These are phyloP conservation scores for Fusarium multiceps DNA, from an alignment of 2,329 filamentous ascomycete genomes.

Conservation along the genomic window DNA sequence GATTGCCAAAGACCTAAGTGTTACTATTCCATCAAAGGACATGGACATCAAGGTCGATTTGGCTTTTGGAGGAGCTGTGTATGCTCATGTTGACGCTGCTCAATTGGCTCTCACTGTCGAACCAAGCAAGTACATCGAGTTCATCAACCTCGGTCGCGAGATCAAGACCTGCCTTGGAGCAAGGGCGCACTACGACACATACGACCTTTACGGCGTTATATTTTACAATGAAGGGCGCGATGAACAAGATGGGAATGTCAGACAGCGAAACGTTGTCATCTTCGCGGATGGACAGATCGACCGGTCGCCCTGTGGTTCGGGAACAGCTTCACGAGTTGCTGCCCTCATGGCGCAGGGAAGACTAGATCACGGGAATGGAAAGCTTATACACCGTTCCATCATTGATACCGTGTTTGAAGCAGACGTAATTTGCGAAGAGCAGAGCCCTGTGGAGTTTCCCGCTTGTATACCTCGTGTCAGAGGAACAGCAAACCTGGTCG, in stretches of 20 bases:
- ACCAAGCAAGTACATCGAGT: conserved; percentile 9
- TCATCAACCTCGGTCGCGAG: conserved; percentile 34
- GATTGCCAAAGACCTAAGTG: conserved; percentile 4
- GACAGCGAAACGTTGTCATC: conserved; percentile 40
- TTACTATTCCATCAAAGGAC: neutral
- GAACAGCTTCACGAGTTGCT: conserved; percentile 39
- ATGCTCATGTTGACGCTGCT: conserved; percentile 18
- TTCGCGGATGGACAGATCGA: conserved; percentile 46
- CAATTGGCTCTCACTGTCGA: conserved; percentile 25
- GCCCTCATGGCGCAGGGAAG: conserved; percentile 11
- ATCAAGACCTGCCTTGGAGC: conserved; percentile 26
- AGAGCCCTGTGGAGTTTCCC: conserved; percentile 25
- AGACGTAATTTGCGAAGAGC: conserved; percentile 22
- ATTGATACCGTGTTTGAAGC: conserved; percentile 26
- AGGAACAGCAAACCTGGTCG: conserved; percentile 23
- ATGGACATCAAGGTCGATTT: neutral
- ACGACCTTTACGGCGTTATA: conserved; percentile 31
- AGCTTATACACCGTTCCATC: conserved; percentile 24
- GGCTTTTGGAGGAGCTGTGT: conserved; percentile 28
- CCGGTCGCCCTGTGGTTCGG: conserved; percentile 44
- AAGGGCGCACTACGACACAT: conserved; percentile 6
- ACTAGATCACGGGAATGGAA: neutral
- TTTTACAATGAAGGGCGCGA: conserved; percentile 22
- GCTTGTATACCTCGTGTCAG: conserved; percentile 34
- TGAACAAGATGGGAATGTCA: neutral